Evolutionary conservation across 2,329 filamentous ascomycete species (phyloP), one percentile per base, ranked within the genome.

Genomic region (Calcarisporium arbuscula): DNA sequence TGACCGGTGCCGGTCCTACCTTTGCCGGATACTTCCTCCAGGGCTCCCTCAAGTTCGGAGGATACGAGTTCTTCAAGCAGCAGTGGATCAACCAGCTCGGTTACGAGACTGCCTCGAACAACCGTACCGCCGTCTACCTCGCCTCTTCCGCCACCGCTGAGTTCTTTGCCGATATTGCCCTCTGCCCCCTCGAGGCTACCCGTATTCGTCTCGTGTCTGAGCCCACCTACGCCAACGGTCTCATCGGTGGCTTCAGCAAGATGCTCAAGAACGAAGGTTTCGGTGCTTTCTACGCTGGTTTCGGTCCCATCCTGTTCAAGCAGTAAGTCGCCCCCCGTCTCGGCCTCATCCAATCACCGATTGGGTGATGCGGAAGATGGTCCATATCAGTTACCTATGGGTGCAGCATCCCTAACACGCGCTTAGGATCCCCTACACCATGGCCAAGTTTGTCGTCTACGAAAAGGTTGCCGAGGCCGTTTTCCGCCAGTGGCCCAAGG

Each of bases 11-110:
- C 63, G 87, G 87, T 51, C 87, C 86, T 55, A 94, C 86, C 58
- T 80, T 80, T 50, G 84, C 86, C 48, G 86, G 86, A 64, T 94
- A 94, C 73, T 94, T 94, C 81, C 80, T 94, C 54, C 86, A 94
- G 72, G 86, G 87, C 60, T 83, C 85, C 54, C 80, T 92, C 76
- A 94, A 94, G 72, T 92, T 92, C 65, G 87, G 87, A 64, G 87
- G 87, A 62, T 94, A 94, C 67, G 87, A 94, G 71, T 82, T 94
- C 70, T 94, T 94, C 83, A 94, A 94, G 82, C 78, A 89, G 72
- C 84, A 92, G 69, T 77, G 71, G 59, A 92, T 94, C 67, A 82
- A 86, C 72, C 43, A 72, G 44, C 66, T 94, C 56, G 87, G 87
- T 57, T 80, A 80, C 61, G 84, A 89, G 66, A 77, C 71, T 47